Conservation (phyloP, 169 alveolate genomes). For the Miamiensis avidus region DNA sequence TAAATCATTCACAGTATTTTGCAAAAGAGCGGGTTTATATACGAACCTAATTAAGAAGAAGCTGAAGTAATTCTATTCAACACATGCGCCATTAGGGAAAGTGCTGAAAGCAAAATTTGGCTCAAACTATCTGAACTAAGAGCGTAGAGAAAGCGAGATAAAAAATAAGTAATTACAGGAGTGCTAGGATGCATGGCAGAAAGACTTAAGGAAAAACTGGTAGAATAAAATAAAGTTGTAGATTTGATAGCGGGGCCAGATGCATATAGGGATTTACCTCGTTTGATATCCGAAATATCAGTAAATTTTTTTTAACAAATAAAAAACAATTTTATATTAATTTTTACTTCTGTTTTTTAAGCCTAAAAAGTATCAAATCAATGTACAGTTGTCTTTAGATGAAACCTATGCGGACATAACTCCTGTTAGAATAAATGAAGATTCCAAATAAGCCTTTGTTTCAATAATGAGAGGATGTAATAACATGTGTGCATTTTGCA, state of each 20-base stretch:
- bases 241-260: constrained; percentile 84
- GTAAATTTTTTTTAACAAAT: background rate
- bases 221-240: constrained; percentile 54
- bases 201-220: constrained; percentile 57
- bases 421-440: constrained; percentile 60
- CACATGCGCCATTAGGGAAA: constrained; percentile 80
- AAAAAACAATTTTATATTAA: background rate
- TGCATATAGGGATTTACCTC: constrained; percentile 67
- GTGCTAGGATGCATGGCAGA: constrained; percentile 84
- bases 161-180: constrained; percentile 57
- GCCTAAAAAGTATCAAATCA: constrained; percentile 40
- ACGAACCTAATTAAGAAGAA: constrained; percentile 21
- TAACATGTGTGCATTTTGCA: constrained; percentile 81
- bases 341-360: constrained; percentile 11
- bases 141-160: constrained; percentile 41
- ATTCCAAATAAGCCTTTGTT: constrained; percentile 56
- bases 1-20: constrained; percentile 62
- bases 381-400: constrained; percentile 62
- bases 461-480: constrained; percentile 85
- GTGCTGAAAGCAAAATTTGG: constrained; percentile 75
- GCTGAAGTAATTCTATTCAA: constrained; percentile 74
- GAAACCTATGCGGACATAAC: constrained; percentile 79
- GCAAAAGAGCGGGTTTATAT: constrained; percentile 46
- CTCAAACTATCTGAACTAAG: constrained; percentile 48
- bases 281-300: constrained; percentile 27